These are phyloP conservation scores for Tilletia caries DNA, from an alignment of 1,284 basidiomycete species.

Conservation along the genomic window DNA sequence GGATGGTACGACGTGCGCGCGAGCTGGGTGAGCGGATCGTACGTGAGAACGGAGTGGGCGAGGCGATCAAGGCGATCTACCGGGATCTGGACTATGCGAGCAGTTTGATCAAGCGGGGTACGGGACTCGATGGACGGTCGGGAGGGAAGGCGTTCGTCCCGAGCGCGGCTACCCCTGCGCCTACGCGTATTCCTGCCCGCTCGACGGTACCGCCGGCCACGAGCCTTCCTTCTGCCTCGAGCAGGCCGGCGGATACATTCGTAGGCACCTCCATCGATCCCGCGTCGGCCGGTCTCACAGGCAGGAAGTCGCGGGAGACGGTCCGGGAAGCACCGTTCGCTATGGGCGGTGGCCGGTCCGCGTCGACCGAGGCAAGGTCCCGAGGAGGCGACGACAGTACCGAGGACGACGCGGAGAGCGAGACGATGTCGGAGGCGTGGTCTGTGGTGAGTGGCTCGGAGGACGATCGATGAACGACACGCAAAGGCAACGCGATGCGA, in stretches of 20 bases:
- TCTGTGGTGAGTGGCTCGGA: constrained; percentile 2
- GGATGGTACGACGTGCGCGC: constrained; percentile 79
- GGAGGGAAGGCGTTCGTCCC: constrained; percentile 2
- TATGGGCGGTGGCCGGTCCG: not conserved
- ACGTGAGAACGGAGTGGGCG: constrained; percentile 56
- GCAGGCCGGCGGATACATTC: not conserved
- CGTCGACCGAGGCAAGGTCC: not conserved
- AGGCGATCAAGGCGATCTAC: constrained; percentile 48
- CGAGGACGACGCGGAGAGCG: not conserved
- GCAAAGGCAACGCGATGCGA: no score
- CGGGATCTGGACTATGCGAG: constrained; percentile 46
- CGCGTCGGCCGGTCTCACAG: no score
- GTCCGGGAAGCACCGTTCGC: not conserved
- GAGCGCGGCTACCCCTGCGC: not conserved
- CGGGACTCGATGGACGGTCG: constrained; percentile 7
- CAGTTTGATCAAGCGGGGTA: constrained; percentile 33
- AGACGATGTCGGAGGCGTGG: constrained; percentile 8
- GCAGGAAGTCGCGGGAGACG: not conserved
- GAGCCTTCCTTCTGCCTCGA: not conserved
- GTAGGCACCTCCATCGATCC: not conserved
- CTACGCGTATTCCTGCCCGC: not conserved
- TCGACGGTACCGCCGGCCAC: no score
- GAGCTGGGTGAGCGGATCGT: constrained; percentile 61
- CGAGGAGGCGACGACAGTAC: not conserved
- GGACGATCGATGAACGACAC: not conserved